These are phyloP conservation scores for Penicillium fuscoglaucum DNA, from an alignment of 2,329 filamentous ascomycete genomes.

Conservation along the genomic window DNA sequence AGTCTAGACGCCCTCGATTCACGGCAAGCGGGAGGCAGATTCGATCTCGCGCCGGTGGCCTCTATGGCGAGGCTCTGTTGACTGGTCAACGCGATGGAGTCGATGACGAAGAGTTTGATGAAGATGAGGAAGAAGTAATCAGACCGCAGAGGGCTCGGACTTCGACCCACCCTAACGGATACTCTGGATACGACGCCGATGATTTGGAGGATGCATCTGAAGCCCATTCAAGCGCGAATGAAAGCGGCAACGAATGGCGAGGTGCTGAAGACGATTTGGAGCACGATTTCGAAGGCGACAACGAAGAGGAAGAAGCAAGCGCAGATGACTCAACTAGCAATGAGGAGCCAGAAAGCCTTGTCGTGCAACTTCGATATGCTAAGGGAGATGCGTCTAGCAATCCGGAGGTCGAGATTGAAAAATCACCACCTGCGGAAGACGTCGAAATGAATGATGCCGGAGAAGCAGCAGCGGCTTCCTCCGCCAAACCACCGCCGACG, in stretches of 20 bases:
- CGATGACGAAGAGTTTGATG: slow-evolving; percentile 37
- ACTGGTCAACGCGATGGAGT: slow-evolving; percentile 52
- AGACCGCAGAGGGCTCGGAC: slow-evolving; percentile 42
- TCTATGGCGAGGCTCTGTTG: slow-evolving; percentile 57
- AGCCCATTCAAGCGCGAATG: slow-evolving; percentile 55
- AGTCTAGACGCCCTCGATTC: slow-evolving; percentile 62
- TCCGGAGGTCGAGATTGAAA: slow-evolving; percentile 19
- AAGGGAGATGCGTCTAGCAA: slow-evolving; percentile 30
- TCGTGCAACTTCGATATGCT: slow-evolving; percentile 67
- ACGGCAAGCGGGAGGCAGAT: slow-evolving; percentile 90
- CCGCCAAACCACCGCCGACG: slow-evolving; percentile 4
- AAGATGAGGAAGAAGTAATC: slow-evolving; percentile 45
- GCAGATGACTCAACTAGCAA: slow-evolving; percentile 49
- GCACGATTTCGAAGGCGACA: slow-evolving; percentile 61
- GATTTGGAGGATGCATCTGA: slow-evolving; percentile 69
- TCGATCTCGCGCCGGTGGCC: slow-evolving; percentile 53
- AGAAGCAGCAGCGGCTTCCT: slow-evolving; percentile 1
- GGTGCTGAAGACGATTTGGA: slow-evolving; percentile 74
- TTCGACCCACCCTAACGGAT: slow-evolving; percentile 35
- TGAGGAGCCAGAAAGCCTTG: slow-evolving; percentile 61
- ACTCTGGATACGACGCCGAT: slow-evolving; percentile 59
- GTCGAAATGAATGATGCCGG: slow-evolving; percentile 13
- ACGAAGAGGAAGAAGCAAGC: slow-evolving; percentile 43
- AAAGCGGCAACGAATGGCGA: slow-evolving; percentile 66
- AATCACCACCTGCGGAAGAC: slow-evolving; percentile 21